Evolutionary conservation across 805 yeast species (phyloP).

Genomic region (Wickerhamomyces hampshirensis): DNA sequence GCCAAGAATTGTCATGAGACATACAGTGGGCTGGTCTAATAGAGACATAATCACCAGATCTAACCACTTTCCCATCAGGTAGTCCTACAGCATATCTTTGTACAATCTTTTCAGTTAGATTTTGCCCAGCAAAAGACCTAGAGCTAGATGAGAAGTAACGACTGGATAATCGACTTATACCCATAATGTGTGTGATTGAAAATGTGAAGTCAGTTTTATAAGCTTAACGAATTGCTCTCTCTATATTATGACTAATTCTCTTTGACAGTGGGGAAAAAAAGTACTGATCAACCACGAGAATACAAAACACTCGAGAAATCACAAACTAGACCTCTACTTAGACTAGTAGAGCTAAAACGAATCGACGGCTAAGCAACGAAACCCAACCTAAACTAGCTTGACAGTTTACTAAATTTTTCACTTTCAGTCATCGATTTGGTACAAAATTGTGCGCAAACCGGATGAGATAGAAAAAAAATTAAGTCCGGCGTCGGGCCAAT

Average conservation of each 20-base stretch:
- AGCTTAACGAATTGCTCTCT: not conserved
- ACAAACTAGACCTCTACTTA: too few species aligned
- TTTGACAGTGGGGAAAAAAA: too few species aligned
- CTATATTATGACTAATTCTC: constrained; percentile 2
- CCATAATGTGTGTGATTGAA: not conserved
- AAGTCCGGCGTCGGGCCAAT: constrained; percentile 2
- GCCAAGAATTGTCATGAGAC: constrained; percentile 99
- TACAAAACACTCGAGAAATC: too few species aligned
- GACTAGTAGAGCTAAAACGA: too few species aligned
- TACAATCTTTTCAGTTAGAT: constrained; percentile 91
- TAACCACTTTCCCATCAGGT: constrained; percentile 69
- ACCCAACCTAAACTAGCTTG: not conserved
- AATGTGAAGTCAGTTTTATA: not conserved
- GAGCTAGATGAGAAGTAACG: constrained; percentile 21
- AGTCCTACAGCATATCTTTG: constrained; percentile 89
- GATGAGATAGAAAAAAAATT: constrained; percentile 1
- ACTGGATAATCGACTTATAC: constrained; percentile 2
- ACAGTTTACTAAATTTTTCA: too few species aligned
- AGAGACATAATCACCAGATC: constrained; percentile 90
- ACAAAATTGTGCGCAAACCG: not conserved
- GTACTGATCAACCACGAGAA: too few species aligned
- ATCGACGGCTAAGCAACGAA: constrained; percentile 6
- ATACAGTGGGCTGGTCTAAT: constrained; percentile 95
- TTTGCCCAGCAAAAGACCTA: constrained; percentile 44
- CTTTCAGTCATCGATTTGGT: not conserved